These are phyloP conservation scores for Eimeria maxima DNA, from an alignment of 169 alveolate species.

Conservation along the genomic window DNA sequence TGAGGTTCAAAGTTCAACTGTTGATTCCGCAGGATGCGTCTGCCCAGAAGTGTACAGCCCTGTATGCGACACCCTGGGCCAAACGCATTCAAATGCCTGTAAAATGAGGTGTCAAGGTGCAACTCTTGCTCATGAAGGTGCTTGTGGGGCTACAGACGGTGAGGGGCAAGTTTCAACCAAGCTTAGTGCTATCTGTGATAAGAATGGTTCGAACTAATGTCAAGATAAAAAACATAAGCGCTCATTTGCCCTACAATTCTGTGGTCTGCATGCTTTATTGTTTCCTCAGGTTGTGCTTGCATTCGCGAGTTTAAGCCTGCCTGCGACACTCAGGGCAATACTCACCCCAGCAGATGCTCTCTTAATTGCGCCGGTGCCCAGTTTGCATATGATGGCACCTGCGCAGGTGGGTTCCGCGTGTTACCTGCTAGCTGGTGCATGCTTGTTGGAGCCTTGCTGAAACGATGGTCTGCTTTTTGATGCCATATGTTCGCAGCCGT, in stretches of 20 bases:
- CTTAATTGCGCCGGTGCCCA: conserved; percentile 25
- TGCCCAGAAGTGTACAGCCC: conserved; percentile 60
- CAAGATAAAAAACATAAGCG: neutral
- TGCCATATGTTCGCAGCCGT: neutral
- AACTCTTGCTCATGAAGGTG: conserved; percentile 24
- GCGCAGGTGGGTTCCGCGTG: neutral
- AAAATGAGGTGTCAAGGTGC: conserved; percentile 46
- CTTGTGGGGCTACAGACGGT: neutral
- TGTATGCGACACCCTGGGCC: conserved; percentile 78
- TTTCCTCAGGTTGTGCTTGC: conserved; percentile 14
- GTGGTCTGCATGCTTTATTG: neutral
- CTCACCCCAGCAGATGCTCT: conserved; percentile 11
- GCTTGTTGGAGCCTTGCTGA: neutral
- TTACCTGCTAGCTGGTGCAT: neutral
- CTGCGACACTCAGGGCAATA: conserved; percentile 36
- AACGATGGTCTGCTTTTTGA: neutral
- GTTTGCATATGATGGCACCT: conserved; percentile 34
- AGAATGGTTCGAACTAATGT: neutral
- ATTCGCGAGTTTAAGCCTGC: conserved; percentile 1
- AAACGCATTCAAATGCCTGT: conserved; percentile 54
- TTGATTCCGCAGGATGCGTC: conserved; percentile 56
- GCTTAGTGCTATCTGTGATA: neutral
- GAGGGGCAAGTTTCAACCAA: neutral
- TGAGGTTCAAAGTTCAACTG: neutral
- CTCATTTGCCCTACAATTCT: neutral